A percentile compares a stretch with the other conserved stretches of the same genome.
Evolutionary conservation across 176 grass and related monocot species (phyloP).

Genomic region (Rhynchospora pubera): DNA sequence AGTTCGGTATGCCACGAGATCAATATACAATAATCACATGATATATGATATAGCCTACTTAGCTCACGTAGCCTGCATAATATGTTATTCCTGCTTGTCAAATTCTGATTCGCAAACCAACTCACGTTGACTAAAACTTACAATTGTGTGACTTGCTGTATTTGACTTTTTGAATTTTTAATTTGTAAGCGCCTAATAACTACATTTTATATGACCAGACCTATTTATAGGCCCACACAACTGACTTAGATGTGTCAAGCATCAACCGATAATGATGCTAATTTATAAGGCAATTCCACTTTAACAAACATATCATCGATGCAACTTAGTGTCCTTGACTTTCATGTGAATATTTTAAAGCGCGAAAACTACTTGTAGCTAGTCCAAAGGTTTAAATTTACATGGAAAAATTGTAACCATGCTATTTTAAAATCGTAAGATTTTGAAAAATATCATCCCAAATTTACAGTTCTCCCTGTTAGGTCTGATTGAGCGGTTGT

Average conservation of each 20-base stretch:
- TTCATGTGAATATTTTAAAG: neutral
- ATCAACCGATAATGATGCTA: neutral
- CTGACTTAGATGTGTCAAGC: neutral
- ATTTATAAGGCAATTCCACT: neutral
- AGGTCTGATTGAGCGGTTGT: no score
- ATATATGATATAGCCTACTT: neutral
- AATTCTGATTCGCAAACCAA: no score
- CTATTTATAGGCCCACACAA: neutral
- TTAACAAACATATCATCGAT: neutral
- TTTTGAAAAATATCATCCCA: no score
- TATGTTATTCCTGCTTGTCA: neutral
- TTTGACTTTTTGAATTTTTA: neutral
- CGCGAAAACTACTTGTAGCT: neutral
- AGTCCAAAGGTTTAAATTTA: neutral
- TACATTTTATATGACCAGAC: neutral
- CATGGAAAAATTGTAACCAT: no score
- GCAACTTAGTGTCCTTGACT: neutral
- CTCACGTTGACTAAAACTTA: no score
- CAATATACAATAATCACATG: neutral
- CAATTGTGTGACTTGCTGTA: neutral
- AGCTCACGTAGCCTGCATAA: neutral
- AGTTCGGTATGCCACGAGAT: neutral
- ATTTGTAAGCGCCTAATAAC: neutral
- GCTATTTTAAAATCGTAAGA: no score
- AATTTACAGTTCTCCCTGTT: no score